Base-by-base conservation (phyloP, 305 asterid species). In the Andrographis paniculata region DNA sequence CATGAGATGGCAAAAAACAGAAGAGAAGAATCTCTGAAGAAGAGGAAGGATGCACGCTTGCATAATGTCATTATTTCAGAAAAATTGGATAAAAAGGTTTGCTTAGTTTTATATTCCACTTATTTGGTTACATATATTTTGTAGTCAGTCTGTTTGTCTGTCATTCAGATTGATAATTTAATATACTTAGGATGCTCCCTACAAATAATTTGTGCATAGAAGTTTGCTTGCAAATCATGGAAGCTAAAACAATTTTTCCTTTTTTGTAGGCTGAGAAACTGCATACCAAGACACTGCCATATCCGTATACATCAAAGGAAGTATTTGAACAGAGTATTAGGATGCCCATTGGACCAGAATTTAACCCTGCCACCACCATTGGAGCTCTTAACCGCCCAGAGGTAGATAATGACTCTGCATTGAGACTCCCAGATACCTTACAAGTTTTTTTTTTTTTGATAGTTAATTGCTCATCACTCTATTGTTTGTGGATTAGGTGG, bases 281-380 rank as follows among this genome's bases (percentile, higher is more conserved):
- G 17, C 87, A 78, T 38, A 77, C 92, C 2, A 76, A 79, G 80
- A 75, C 89, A 14, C 66, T 87, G 48, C 99, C 99, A 14, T 91
- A 65, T 64, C 99, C 99, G 3, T 80, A 35, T 74, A 81, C 84
- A 13, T 83, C 96, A 6, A 62, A 66, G 53, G 99, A 83, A 58
- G 84, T 79, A 46, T 87, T 66, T 45, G 95, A 86, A 33, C 89
- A 72, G 62, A 83, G 96, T 60, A 70, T 78, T 20, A 82, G 96
- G 48, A 78, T 78, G 94, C 96, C 99, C 24, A 78, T 91, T 47
- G 96, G 96, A 42, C 99, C 99, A 12, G 96, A 87, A 48, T 86
- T 64, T 49, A 80, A 91, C 70, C 96, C 99, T 11, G 82, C 52
- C 20, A 65, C 82, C 18, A 65, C 94, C 22, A 21, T 73, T 52